Evolutionary conservation across 1,284 basidiomycete genomes (phyloP), one percentile per base, ranked within the genome.

Genomic region (Apiotrichum porosum): DNA sequence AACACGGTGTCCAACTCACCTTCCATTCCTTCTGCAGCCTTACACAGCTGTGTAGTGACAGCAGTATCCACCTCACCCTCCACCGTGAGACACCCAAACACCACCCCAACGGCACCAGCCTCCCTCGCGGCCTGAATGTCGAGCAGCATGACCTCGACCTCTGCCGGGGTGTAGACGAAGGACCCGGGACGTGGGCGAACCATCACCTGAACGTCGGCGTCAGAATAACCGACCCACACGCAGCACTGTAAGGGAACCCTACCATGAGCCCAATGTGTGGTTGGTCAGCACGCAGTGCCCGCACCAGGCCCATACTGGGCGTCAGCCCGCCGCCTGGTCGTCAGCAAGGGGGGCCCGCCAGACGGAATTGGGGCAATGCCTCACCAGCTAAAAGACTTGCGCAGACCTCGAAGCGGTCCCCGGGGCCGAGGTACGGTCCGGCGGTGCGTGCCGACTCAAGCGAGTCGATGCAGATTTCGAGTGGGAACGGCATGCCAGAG

Each of bases 391-490:
- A 42, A 4, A 89, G 75, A 61, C 83, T 85, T 8, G 77, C 79
- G 62, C 87, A 89, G n/a, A 90, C 70, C 65, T 89, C 87, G 19
- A 89, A 78, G 49, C 86, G 28, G 40, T 56, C 54, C 9, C 50
- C 50, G 2, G 24, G 38, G 3, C 47, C 42, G 21, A 56, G 47
- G 17, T 50, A 36, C 18, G 44, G 47, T 18, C 28, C 43, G 8
- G 54, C 54, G 6, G 50, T 56, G 35, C 8, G 3, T 45, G 51
- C 84, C 15, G 85, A 86, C 59, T 83, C 80, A 15, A 86, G 78
- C 5, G 86, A 88, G 73, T 88, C 86, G 34, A 88, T 76, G 62
- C 86, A 88, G 53, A 88, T 82, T 72, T 88, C 86, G 46, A 88
- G 74, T 18, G 76, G 58, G 30, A 78, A 40, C 31, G 26, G 30